Evolutionary conservation across 306 rosid species (phyloP), one percentile per base, ranked within the genome.

Genomic region (Fragaria iinumae): DNA sequence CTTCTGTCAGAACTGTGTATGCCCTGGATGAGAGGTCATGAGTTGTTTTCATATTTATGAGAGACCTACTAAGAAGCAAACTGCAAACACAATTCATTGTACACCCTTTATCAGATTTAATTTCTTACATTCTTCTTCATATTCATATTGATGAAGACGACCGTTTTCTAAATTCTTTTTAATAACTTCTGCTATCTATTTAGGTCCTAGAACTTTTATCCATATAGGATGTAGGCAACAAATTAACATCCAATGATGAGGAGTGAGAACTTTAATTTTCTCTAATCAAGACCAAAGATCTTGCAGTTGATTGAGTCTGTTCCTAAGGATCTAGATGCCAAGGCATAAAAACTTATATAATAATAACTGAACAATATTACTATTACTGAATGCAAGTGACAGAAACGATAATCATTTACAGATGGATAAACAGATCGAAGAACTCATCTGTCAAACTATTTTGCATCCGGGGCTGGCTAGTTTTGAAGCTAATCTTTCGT

Each of bases 21-120:
- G 77, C 77, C 77, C 41, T 59, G 57, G 77, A 74, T 43, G 56
- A 74, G 69, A 74, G 69, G 77, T 57, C 25, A 74, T 74, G 55
- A 25, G 77, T 44, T 41, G 57, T 74, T 74, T 41, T 25, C 69
- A 59, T 74, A 74, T 59, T 74, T 59, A 74, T 74, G 67, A 39
- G 53, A 56, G 41, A 56, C 67, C 41, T 23, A 59, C 20, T 44
- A 39, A 56, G 67, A 74, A 65, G 8, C 6, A 18, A 59, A 59
- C 29, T 43, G 18, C 18, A 74, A 23, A 14, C 55, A 32, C 48
- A 57, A 57, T 25, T 20, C 69, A 17, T n/a, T 43, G 41, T 14
- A 73, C 77, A 8, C 60, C 27, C 10, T 21, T 39, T 56, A 73
- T 39, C 43, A 18, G 52, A 45, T 45, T 11, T 17, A 65, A 20